These are phyloP conservation scores for Pythium monospermum DNA, from an alignment of 352 stramenopile genomes.

Conservation along the genomic window DNA sequence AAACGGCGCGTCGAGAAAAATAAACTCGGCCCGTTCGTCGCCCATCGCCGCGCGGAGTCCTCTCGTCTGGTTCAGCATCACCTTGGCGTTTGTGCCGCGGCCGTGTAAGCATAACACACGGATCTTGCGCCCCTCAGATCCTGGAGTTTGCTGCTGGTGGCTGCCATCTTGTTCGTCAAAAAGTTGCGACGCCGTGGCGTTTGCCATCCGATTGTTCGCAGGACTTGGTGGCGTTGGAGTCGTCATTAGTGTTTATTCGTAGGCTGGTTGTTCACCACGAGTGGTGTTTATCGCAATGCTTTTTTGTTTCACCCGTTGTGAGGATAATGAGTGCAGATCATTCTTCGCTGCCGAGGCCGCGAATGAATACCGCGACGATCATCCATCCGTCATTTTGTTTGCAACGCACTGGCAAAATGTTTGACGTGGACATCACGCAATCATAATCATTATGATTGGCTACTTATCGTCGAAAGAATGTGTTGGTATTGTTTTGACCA, in stretches of 20 bases:
- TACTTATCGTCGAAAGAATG: neutral
- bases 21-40: constrained; percentile 24
- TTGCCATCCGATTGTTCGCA: neutral
- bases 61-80: constrained; percentile 26
- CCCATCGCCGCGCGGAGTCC: constrained; percentile 19
- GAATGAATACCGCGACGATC: no score
- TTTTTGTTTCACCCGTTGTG: no score
- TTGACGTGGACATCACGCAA: constrained; percentile 8
- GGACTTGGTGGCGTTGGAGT: constrained; percentile 1
- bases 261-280: no score
- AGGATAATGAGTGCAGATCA: no score
- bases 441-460: constrained; percentile 4
- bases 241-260: constrained; percentile 13
- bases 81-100: constrained; percentile 26
- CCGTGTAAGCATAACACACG: constrained; percentile 29
- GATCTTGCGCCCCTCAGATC: constrained; percentile 5
- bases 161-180: neutral
- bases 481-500: neutral
- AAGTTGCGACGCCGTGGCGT: neutral
- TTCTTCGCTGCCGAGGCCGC: no score
- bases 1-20: constrained; percentile 25
- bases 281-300: no score
- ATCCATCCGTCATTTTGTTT: no score
- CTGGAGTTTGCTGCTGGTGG: constrained; percentile 1
- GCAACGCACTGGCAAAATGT: no score